These are phyloP conservation scores for Trichoderma endophyticum DNA, from an alignment of 2,329 filamentous ascomycete genomes.

Conservation along the genomic window DNA sequence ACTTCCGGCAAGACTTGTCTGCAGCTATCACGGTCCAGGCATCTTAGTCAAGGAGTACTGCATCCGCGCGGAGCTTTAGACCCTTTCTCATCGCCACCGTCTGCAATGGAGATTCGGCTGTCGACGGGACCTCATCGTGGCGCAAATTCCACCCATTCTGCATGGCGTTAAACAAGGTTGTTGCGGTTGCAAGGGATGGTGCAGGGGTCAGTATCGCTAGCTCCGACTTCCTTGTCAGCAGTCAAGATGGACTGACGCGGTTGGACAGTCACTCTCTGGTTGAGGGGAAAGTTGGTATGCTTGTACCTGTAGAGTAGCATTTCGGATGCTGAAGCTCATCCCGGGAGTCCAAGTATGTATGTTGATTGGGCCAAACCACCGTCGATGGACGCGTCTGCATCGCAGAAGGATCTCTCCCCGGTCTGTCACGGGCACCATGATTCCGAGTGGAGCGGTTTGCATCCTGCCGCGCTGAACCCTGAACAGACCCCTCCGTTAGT, in stretches of 20 bases:
- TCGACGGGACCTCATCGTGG: conserved; percentile 16
- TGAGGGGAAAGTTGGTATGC: not conserved
- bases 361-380: not conserved
- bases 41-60: not conserved
- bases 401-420: conserved; percentile 2
- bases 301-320: not conserved
- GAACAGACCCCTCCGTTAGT: conserved; percentile 19
- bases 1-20: not conserved
- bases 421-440: not conserved
- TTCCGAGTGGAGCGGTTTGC: conserved; percentile 16
- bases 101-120: conserved; percentile 11
- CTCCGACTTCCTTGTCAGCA: conserved; percentile 3
- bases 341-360: not conserved
- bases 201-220: conserved; percentile 8
- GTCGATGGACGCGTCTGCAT: not conserved
- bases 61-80: not conserved
- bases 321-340: not conserved
- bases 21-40: not conserved
- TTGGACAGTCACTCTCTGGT: not conserved
- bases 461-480: conserved; percentile 1
- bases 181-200: not conserved
- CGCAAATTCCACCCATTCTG: conserved; percentile 19
- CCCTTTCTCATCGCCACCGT: not conserved
- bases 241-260: not conserved
- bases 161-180: conserved; percentile 25